These are phyloP conservation scores for Phaeodactylum tricornutum DNA, from an alignment of 108 stramenopile genomes.

Conservation along the genomic window DNA sequence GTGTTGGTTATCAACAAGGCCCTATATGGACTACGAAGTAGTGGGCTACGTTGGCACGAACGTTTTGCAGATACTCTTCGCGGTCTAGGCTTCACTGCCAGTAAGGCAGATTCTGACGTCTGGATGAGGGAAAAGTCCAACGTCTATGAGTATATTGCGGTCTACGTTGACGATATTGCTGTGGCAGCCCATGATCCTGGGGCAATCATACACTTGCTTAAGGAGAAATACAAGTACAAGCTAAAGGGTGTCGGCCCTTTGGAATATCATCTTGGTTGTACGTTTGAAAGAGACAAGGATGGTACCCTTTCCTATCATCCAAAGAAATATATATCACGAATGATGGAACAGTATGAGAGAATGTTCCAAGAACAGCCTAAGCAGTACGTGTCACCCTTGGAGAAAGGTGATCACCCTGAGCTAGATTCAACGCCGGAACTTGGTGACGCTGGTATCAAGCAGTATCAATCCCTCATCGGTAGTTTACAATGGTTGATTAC, in stretches of 20 bases:
- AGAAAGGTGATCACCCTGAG: slow-evolving; percentile 23
- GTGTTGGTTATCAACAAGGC: slow-evolving; percentile 15
- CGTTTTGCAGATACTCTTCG: slow-evolving; percentile 5
- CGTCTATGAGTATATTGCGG: slow-evolving; percentile 22
- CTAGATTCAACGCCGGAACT: slow-evolving; percentile 8
- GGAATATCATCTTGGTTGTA: slow-evolving; percentile 4
- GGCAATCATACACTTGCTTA: slow-evolving; percentile 2
- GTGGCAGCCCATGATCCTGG: slow-evolving; percentile 8
- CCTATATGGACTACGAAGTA: slow-evolving; percentile 23
- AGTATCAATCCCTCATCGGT: slow-evolving; percentile 24
- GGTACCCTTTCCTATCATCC: neutral
- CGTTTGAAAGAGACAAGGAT: slow-evolving; percentile 3
- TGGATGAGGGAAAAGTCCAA: slow-evolving; percentile 17
- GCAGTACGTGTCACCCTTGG: slow-evolving; percentile 9
- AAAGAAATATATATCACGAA: slow-evolving; percentile 10
- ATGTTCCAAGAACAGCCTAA: slow-evolving; percentile 22
- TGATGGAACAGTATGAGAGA: slow-evolving; percentile 3
- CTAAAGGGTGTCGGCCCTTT: slow-evolving; percentile 13
- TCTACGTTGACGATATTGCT: slow-evolving; percentile 24
- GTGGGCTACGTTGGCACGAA: slow-evolving; percentile 7
- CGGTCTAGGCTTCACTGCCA: slow-evolving; percentile 18
- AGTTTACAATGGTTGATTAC: slow-evolving; percentile 13
- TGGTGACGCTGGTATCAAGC: slow-evolving; percentile 13
- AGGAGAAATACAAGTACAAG: slow-evolving; percentile 11
- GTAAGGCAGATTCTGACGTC: slow-evolving; percentile 25